Base-by-base conservation (phyloP, 768 basidiomycete species). In the Boletellus emodensis region DNA sequence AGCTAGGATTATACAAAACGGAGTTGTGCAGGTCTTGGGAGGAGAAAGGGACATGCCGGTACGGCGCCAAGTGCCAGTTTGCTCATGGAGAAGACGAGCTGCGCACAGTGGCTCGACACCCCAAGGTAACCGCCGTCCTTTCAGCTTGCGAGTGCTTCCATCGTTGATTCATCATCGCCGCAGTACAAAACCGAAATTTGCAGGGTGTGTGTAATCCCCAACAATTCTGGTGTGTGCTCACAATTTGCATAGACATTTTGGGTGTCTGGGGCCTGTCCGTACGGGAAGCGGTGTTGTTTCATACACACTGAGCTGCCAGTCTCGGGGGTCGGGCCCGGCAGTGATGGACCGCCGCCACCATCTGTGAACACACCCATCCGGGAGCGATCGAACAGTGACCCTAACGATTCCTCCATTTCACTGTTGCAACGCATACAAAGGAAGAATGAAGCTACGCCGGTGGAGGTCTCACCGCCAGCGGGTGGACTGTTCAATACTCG, bases 111-210 rank as follows among this genome's bases (percentile, higher is more conserved):
- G 68, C 84, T 56, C 79, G 91, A 56, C 91, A 94, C 66, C 92
- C 92, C 40, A 94, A 94, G 81, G 90, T 90, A 61, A 55, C 30
- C 30, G 30, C 7, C 9, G 30, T 75, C 58, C 22, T 52, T 36
- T 37, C 30, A 33, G 26, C 1, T 33, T 33, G 12, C 18, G 10
- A 34, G 35, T 15, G 30, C 49, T 43, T 34, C 40, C 48, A 22
- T 52, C 43, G 34, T 55, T 66, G 34, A 67, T 39, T 44, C 55
- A 40, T 56, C 32, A 32, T 55, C 26, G 47, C 49, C 45, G 17
- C 61, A 89, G 90, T 94, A 94, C 71, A 94, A 94, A 71, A 94
- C 92, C 10, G 91, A 94, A 69, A 91, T 94, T 57, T 94, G 91
- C 67, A 83, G 90, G 73, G 89, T 91, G 61, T 56, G 83, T 70